These are phyloP conservation scores for Nematodospora anomalae DNA, from an alignment of 1,139 yeast species.

Conservation along the genomic window DNA sequence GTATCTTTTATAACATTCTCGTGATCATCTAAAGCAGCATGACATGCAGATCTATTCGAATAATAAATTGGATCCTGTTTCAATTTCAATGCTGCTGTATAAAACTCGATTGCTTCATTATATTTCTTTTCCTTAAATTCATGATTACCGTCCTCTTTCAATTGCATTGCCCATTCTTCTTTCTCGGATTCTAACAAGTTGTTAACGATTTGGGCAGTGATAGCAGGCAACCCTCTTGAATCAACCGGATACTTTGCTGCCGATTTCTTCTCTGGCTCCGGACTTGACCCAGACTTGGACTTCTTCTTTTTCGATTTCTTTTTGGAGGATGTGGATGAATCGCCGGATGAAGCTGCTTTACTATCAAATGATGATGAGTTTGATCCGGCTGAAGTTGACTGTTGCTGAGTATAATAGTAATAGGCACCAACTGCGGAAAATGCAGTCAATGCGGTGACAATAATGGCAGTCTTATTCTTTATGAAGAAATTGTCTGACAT, in stretches of 20 bases:
- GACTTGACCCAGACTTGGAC: conserved; percentile 12
- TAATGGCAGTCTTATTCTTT: conserved; percentile 59
- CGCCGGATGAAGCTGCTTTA: conserved; percentile 10
- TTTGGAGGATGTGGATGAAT: conserved; percentile 20
- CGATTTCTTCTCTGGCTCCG: conserved; percentile 15
- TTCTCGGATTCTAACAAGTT: conserved; percentile 53
- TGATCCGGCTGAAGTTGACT: conserved; percentile 11
- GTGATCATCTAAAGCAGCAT: conserved; percentile 74
- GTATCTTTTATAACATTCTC: conserved; percentile 87
- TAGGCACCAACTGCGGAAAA: conserved; percentile 63
- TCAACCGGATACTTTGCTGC: conserved; percentile 45
- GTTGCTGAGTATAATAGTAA: conserved; percentile 46
- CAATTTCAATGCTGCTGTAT: conserved; percentile 73
- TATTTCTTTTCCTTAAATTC: conserved; percentile 71
- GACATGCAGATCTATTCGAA: conserved; percentile 95
- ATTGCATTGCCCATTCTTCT: conserved; percentile 68
- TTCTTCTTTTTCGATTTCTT: conserved; percentile 42
- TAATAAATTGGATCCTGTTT: conserved; percentile 84
- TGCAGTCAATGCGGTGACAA: conserved; percentile 61
- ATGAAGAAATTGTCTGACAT: conserved; percentile 40
- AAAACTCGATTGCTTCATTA: conserved; percentile 71
- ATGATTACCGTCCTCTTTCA: conserved; percentile 89
- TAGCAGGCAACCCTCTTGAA: conserved; percentile 55
- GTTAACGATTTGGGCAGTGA: conserved; percentile 48
- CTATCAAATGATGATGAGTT: conserved; percentile 1